Percentiles rank a stretch among this genome's conserved stretches.
These are phyloP conservation scores for Pyrenophora tritici-repentis DNA, from an alignment of 2,329 filamentous ascomycete species.

Conservation along the genomic window DNA sequence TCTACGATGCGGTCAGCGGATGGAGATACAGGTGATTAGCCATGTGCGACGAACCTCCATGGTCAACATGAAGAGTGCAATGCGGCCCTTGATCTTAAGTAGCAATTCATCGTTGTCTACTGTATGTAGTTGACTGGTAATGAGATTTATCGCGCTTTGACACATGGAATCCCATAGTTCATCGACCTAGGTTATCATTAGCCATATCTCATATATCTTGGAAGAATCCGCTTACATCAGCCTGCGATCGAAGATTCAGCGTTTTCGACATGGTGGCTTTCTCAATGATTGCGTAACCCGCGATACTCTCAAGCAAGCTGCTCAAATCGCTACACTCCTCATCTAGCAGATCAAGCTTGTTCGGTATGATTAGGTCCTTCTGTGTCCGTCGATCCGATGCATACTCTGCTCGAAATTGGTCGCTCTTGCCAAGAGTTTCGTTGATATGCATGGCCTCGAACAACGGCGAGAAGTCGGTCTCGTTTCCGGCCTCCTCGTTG, in stretches of 20 bases:
- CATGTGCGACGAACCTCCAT: conserved; percentile 74
- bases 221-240: conserved; percentile 67
- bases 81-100: conserved; percentile 91
- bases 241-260: conserved; percentile 76
- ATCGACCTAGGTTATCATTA: conserved; percentile 67
- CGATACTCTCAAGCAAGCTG: conserved; percentile 88
- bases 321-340: conserved; percentile 88
- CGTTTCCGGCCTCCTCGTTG: conserved; percentile 79
- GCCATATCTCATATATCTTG: not conserved
- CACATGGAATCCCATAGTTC: conserved; percentile 99
- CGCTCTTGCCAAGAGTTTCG: conserved; percentile 87
- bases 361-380: conserved; percentile 85
- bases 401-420: conserved; percentile 90
- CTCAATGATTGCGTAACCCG: conserved; percentile 95
- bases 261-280: conserved; percentile 88
- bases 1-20: conserved; percentile 54
- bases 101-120: conserved; percentile 89
- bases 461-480: conserved; percentile 91
- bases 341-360: conserved; percentile 73
- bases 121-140: conserved; percentile 75
- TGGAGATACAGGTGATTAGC: too few relatives aligned
- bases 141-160: conserved; percentile 79
- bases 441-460: conserved; percentile 97
- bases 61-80: conserved; percentile 94
- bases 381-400: conserved; percentile 87